Conservation (phyloP, 345 rosid genomes). For the Ceriops decandra region DNA sequence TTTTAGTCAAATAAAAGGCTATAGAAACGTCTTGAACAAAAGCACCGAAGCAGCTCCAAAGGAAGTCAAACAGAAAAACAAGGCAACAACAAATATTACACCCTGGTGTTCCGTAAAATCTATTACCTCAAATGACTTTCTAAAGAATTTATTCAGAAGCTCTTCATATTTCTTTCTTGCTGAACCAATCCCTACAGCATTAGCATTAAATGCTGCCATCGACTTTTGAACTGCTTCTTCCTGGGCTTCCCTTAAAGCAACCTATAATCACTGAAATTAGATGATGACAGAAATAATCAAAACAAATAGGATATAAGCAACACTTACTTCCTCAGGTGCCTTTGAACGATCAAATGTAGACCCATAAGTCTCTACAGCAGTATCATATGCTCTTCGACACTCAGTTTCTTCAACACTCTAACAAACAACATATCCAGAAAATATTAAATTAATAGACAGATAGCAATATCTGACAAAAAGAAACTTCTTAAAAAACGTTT, state of each 20-base stretch:
- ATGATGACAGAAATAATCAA: slow-evolving; percentile 17
- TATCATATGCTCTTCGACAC: slow-evolving; percentile 86
- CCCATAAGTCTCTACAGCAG: slow-evolving; percentile 67
- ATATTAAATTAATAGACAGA: neutral
- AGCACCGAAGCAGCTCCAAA: too few relatives aligned
- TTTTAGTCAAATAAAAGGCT: too few relatives aligned
- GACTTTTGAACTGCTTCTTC: slow-evolving; percentile 84
- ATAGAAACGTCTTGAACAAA: too few relatives aligned
- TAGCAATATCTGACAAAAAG: neutral
- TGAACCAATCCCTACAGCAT: slow-evolving; percentile 83
- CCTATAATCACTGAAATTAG: slow-evolving; percentile 46
- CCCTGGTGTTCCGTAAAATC: neutral
- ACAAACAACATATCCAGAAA: slow-evolving; percentile 6
- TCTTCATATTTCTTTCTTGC: slow-evolving; percentile 80
- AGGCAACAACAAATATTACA: neutral
- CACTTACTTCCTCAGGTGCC: slow-evolving; percentile 83
- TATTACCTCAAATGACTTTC: slow-evolving; percentile 78
- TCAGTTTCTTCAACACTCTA: slow-evolving; percentile 99
- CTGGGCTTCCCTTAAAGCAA: slow-evolving; percentile 80
- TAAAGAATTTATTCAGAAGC: slow-evolving; percentile 77
- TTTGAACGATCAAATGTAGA: slow-evolving; percentile 64
- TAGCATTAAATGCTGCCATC: slow-evolving; percentile 56
- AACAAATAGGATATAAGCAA: slow-evolving; percentile 10
- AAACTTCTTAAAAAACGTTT: neutral
- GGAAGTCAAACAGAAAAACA: neutral